Percentiles rank a stretch among this genome's conserved stretches.
These are phyloP conservation scores for Coprinopsis cinerea DNA, from an alignment of 768 basidiomycete species.

Conservation along the genomic window DNA sequence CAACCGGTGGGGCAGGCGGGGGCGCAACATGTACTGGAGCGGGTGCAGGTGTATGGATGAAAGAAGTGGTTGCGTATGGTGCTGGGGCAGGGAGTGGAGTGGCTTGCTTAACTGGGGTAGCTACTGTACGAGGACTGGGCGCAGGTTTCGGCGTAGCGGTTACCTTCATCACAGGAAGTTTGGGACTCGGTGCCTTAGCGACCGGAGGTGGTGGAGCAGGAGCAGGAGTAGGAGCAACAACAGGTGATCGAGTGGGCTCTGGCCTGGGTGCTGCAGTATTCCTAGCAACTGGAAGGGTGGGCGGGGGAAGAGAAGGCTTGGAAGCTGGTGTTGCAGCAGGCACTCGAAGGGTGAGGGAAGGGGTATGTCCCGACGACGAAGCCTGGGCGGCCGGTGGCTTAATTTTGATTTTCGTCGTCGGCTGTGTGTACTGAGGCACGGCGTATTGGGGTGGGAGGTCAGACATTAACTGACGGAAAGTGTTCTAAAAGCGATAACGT, in stretches of 20 bases:
- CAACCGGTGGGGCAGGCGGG: background rate
- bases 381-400: conserved; percentile 50
- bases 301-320: conserved; percentile 15
- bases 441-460: conserved; percentile 65
- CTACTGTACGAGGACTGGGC: too few species aligned
- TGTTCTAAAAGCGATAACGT: conserved; percentile 42
- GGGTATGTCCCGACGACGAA: conserved; percentile 16
- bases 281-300: conserved; percentile 18
- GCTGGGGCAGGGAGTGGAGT: too few species aligned
- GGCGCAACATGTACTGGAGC: background rate
- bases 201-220: background rate
- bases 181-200: background rate
- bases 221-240: conserved; percentile 10
- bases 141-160: conserved; percentile 16
- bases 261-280: conserved; percentile 4
- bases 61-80: too few species aligned
- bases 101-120: too few species aligned
- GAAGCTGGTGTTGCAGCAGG: conserved; percentile 24
- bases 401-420: conserved; percentile 66
- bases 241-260: conserved; percentile 11
- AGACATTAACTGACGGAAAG: conserved; percentile 70
- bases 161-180: conserved; percentile 2
- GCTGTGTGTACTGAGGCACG: conserved; percentile 57
- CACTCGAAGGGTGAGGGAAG: conserved; percentile 32
- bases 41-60: conserved; percentile 13